Conservation (phyloP, 1,284 basidiomycete genomes). For the Meira miltonrushii region DNA sequence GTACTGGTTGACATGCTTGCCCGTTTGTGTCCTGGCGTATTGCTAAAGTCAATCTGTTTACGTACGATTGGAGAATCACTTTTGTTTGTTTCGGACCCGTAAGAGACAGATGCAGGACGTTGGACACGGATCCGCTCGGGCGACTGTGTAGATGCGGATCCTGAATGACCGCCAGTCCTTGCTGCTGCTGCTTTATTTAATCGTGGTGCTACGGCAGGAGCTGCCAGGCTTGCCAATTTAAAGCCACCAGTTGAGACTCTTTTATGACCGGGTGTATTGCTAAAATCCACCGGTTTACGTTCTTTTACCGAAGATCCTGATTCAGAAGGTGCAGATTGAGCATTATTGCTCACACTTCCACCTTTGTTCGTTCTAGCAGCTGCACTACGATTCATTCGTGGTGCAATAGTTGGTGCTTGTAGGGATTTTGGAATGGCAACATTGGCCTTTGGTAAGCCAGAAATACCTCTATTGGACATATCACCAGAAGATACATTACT, state of each 20-base stretch:
- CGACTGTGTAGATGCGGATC: neutral
- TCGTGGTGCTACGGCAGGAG: slow-evolving; percentile 26
- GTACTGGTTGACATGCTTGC: slow-evolving; percentile 1
- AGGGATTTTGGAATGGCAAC: slow-evolving; percentile 16
- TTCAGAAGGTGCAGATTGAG: neutral
- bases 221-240: slow-evolving; percentile 17
- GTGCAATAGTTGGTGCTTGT: slow-evolving; percentile 23
- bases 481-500: slow-evolving; percentile 6
- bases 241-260: neutral
- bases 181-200: slow-evolving; percentile 32
- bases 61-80: slow-evolving; percentile 2
- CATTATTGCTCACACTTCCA: neutral
- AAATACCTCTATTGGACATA: slow-evolving; percentile 23
- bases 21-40: slow-evolving; percentile 33
- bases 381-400: slow-evolving; percentile 31
- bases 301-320: neutral
- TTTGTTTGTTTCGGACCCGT: neutral
- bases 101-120: neutral
- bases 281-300: slow-evolving; percentile 26
- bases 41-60: slow-evolving; percentile 28
- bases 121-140: neutral
- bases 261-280: slow-evolving; percentile 35
- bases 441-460: slow-evolving; percentile 21
- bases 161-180: slow-evolving; percentile 6
- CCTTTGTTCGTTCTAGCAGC: slow-evolving; percentile 15